Evolutionary conservation across 2,329 filamentous ascomycete genomes (phyloP).

Genomic region (Lachnellula occidentalis): DNA sequence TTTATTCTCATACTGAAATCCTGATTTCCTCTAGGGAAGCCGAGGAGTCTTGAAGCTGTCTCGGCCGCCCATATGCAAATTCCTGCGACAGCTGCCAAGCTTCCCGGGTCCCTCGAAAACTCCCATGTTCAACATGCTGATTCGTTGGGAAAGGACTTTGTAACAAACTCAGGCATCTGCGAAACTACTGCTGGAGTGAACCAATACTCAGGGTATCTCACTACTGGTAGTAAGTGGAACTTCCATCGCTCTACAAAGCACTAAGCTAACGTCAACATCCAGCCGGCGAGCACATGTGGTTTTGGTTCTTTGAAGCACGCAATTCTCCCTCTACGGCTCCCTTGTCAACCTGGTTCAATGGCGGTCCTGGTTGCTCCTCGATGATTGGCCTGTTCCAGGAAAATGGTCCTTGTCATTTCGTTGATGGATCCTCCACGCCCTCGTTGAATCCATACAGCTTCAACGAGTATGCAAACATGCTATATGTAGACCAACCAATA

Average conservation of each 20-base stretch:
- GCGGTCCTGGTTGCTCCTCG: conserved; percentile 7
- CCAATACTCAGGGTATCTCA: conserved; percentile 16
- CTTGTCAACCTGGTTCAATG: conserved; percentile 4
- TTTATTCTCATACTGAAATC: no score
- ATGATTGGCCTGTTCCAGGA: conserved; percentile 23
- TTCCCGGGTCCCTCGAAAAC: no score
- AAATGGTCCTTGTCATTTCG: conserved; percentile 36
- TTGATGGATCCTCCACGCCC: conserved; percentile 35
- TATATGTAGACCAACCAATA: conserved; percentile 35
- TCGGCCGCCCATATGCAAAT: no score
- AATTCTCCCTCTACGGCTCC: conserved; percentile 7
- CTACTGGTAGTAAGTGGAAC: conserved; percentile 29
- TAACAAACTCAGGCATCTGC: conserved; percentile 36
- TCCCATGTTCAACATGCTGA: no score
- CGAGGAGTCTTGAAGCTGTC: no score
- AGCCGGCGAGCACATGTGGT: background rate
- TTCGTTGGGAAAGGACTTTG: conserved; percentile 26
- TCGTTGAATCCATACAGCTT: conserved; percentile 34
- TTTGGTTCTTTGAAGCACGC: conserved; percentile 13
- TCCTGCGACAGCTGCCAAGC: no score
- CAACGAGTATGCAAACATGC: conserved; percentile 34
- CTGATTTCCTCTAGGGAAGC: no score
- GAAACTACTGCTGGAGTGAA: conserved; percentile 11
- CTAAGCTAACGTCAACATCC: background rate
- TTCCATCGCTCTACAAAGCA: background rate